A percentile compares a stretch with the other conserved stretches of the same genome.
These are phyloP conservation scores for Allium cepa DNA, from an alignment of 106 monocot genomes.

Conservation along the genomic window DNA sequence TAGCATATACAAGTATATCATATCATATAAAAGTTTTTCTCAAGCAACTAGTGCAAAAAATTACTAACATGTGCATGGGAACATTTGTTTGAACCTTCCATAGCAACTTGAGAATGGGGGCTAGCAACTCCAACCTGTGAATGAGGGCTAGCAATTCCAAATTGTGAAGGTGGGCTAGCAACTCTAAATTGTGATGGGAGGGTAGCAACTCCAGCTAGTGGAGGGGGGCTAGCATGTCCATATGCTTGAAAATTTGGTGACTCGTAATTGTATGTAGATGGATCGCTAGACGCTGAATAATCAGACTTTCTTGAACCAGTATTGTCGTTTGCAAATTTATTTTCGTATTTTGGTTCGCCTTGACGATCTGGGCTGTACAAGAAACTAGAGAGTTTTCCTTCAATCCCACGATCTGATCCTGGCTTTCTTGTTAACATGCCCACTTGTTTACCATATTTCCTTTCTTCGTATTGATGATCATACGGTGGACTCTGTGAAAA, in stretches of 20 bases:
- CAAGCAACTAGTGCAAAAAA: not conserved
- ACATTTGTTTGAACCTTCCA: constrained; percentile 17
- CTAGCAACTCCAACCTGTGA: constrained; percentile 15
- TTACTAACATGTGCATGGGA: constrained; percentile 24
- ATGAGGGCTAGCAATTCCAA: constrained; percentile 22
- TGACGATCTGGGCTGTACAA: constrained; percentile 49
- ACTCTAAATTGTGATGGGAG: too few relatives aligned
- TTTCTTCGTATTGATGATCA: constrained; percentile 66
- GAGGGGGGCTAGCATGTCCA: constrained; percentile 24
- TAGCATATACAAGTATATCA: too few relatives aligned
- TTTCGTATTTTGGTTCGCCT: constrained; percentile 48
- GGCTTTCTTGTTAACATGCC: constrained; percentile 63
- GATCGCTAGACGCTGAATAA: constrained; percentile 63
- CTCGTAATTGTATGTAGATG: constrained; percentile 34
- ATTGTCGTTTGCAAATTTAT: constrained; percentile 68
- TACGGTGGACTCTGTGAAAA: constrained; percentile 66
- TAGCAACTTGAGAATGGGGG: constrained; percentile 11
- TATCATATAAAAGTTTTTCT: too few relatives aligned
- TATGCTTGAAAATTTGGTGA: constrained; percentile 28
- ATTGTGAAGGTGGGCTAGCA: constrained; percentile 16
- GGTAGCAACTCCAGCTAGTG: not conserved
- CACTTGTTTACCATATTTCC: constrained; percentile 53
- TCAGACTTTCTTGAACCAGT: constrained; percentile 49
- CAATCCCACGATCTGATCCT: constrained; percentile 65
- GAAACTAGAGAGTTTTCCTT: constrained; percentile 60